A percentile compares a stretch with the other conserved stretches of the same genome.
phyloP scores from a whole-genome alignment of 805 yeast genomes.

The Trichomonascus vanleenenianus region DNA sequence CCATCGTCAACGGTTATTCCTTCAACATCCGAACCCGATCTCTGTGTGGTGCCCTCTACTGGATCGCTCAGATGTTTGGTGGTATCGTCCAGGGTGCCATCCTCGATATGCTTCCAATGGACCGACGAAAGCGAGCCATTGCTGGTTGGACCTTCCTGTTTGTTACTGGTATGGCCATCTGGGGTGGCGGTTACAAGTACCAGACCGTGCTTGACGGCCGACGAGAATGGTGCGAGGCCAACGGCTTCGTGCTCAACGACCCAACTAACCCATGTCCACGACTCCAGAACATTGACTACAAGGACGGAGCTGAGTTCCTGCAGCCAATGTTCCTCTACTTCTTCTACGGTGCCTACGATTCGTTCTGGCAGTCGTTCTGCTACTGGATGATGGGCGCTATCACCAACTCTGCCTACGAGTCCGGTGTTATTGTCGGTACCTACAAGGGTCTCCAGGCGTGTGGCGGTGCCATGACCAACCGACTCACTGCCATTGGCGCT shows the following conservation, averaged over 20 bases:
- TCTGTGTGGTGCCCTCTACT: constrained; percentile 50
- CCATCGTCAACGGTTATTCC: constrained; percentile 46
- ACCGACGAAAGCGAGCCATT: constrained; percentile 39
- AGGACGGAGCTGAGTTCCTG: constrained; percentile 35
- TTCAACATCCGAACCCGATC: constrained; percentile 55
- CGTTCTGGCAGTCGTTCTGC: constrained; percentile 49
- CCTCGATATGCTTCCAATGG: constrained; percentile 36
- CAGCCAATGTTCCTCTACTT: constrained; percentile 59
- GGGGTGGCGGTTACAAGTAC: constrained; percentile 54
- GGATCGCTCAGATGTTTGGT: constrained; percentile 55
- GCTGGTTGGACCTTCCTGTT: constrained; percentile 39
- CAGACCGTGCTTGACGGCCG: constrained; percentile 26
- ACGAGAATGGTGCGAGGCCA: not conserved
- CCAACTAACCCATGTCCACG: not conserved
- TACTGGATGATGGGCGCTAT: constrained; percentile 53
- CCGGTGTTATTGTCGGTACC: constrained; percentile 49
- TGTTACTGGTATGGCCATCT: constrained; percentile 38
- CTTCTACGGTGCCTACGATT: constrained; percentile 53
- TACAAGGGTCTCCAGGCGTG: constrained; percentile 56
- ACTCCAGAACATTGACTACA: constrained; percentile 36
- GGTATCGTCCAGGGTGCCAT: constrained; percentile 41
- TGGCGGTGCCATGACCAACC: constrained; percentile 57
- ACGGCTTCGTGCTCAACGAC: not conserved
- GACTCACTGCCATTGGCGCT: constrained; percentile 38
- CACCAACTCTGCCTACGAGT: constrained; percentile 46